Base-by-base conservation (phyloP, 2,329 filamentous ascomycete genomes). In the Penicillium sp. region DNA sequence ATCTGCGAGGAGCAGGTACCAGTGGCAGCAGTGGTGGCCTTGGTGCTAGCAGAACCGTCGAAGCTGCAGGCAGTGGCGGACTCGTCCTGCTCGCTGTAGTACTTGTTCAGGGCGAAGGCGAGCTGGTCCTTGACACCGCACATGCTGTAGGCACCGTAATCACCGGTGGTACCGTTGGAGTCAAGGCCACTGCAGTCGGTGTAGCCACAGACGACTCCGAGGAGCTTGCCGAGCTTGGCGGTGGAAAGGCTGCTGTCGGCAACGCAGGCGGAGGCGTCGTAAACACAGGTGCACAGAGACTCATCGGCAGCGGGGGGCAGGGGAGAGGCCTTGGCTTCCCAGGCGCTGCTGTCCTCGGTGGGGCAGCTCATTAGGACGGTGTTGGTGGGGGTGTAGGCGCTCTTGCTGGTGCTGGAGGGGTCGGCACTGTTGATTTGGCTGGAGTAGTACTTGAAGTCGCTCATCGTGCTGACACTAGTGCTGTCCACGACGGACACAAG, bases 261-360 rank as follows among this genome's bases (percentile, higher is more conserved):
- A 19, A 84, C 82, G 78, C 95, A 98, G 53, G 79, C 77, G 55
- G 95, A 79, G 45, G 85, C 85, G 59, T 84, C 80, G 73, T 84
- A 82, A 89, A 96, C 96, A 84, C 95, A 99, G 53, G 80, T 75
- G 82, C 93, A 98, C 43, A 96, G 86, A 46, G 84, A 69, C 50
- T 83, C 69, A 77, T 97, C 90, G 57, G 91, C 91, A 5, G 84
- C 85, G 5, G 93, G 93, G 24, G 93, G 95, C 21, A 98, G 89
- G 22, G 84, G 80, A 2, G 65, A 61, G 61, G 67, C 53, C 11
- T 84, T 80, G 51, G 90, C 89, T 62, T 81, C 77, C 93, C 95
- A 98, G 68, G 76, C 79, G 43, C 75, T 66, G 43, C 75, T 66
- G 64, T 75, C 79, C 49, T 86, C 76, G 7, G 78, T 79, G 16